Base-by-base conservation (phyloP, 768 basidiomycete genomes). In the Galerina marginata region DNA sequence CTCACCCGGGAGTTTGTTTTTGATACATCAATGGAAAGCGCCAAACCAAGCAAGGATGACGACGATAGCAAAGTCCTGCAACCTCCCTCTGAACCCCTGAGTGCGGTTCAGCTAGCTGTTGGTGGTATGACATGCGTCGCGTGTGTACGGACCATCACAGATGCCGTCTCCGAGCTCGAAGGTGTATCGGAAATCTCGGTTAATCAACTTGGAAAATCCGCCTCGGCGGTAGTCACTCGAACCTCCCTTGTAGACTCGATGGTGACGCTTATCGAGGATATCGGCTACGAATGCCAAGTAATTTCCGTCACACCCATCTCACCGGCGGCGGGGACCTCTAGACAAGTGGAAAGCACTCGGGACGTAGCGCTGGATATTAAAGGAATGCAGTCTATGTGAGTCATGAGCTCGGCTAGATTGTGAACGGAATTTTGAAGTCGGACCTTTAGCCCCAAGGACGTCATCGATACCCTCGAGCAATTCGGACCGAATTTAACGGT, bases 61-160 rank as follows among this genome's bases (percentile, higher is more conserved):
- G 2, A 33, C 7, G 29, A 33, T 7, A 33, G 29, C 29, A 33
- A 33, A 33, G 29, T 7, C 29, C 29, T 33, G 29, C 11, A 9
- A 29, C 55, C 40, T n/a, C 7, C 36, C 3, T 37, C 46, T 16
- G 54, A 52, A 36, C 40, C 7, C n/a, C 50, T 43, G 9, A 59
- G 63, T 53, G 14, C 52, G 36, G 62, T 64, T n/a, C 59, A 61
- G n/a, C 76, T 92, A 42, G 85, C 88, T 0, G 76, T 94, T 9
- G 85, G 80, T 0, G 92, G 92, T 3, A 93, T 93, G 91, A 87
- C 90, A 1, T 94, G 92, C 71, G 78, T 86, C 0, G 81, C 89
- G 3, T 94, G 92, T 65, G 78, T 80, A 10, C 73, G 76, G 1
- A 79, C 88, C 0, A 78, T 94, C 59, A 83, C 81, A 0, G 74